Base-by-base conservation (phyloP, 2,329 filamentous ascomycete genomes). In the Echinosphaeria canescens region DNA sequence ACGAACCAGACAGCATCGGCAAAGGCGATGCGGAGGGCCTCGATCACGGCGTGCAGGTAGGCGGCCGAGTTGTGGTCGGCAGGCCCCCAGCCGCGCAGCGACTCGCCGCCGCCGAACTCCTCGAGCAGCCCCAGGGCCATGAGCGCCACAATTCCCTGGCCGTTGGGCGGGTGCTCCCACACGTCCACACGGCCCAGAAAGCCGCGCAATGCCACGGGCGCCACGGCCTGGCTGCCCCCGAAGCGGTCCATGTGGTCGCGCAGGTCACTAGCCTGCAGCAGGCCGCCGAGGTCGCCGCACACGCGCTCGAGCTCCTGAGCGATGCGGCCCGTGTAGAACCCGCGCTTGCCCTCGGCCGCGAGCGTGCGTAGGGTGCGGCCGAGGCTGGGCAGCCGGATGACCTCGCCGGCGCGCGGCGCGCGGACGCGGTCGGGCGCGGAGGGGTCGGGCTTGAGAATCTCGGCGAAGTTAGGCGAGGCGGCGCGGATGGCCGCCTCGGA, bases 161-260 rank as follows among this genome's bases (percentile, higher is more conserved):
- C 84, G 40, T 95, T 95, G 7, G 88, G 88, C 19, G 85, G 84
- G 43, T 95, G 85, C 43, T 98, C 88, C 85, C 85, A 95, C 1
- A 98, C 55, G 42, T 91, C 72, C 23, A 93, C 62, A 38, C 81
- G 75, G 7, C 75, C 74, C 1, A 55, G 61, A 48, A 84, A 85
- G 6, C 17, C 17, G 32, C 73, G 69, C 26, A 93, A 58, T 0
- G 76, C 84, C 36, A 95, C 88, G 11, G 88, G 69, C 15, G 85
- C 71, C 0, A 82, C 74, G n/a, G 73, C 60, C 46, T 93, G 80
- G 28, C 68, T 80, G 13, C 82, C 57, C n/a, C n/a, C n/a, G n/a
- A n/a, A n/a, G 1, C 37, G 39, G 12, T 56, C 49, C 8, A 76
- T 57, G 44, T 95, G 85, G 36, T 80, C 59, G 39, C 71, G 61